Evolutionary conservation across 768 basidiomycete genomes (phyloP).

Genomic region (Kwoniella shandongensis): DNA sequence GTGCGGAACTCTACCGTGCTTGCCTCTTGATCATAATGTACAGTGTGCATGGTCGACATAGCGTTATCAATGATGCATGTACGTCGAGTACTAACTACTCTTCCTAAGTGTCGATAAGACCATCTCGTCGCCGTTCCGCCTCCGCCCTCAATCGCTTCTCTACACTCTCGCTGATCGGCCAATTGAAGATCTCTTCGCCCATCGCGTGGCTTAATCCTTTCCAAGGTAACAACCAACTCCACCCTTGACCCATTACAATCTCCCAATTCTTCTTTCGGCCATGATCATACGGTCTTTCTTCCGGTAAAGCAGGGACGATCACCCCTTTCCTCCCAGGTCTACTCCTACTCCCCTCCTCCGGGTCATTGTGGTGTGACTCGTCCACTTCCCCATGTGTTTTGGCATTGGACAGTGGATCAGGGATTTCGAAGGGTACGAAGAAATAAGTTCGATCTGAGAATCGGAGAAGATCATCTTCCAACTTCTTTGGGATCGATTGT

Average conservation of each 20-base stretch:
- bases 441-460: constrained; percentile 25
- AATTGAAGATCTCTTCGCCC: constrained; percentile 28
- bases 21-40: too few relatives aligned
- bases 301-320: constrained; percentile 17
- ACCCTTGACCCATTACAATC: constrained; percentile 34
- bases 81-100: too few relatives aligned
- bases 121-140: constrained; percentile 3
- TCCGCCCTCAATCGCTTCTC: constrained; percentile 12
- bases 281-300: constrained; percentile 38
- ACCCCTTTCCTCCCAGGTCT: constrained; percentile 19
- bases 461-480: constrained; percentile 12
- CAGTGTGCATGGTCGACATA: too few relatives aligned
- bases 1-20: too few relatives aligned
- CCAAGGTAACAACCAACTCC: constrained; percentile 39
- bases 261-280: constrained; percentile 33
- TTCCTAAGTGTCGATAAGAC: neutral
- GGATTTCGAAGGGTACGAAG: constrained; percentile 22
- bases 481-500: constrained; percentile 15
- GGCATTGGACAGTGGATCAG: neutral
- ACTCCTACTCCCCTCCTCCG: neutral
- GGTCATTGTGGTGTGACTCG: too few relatives aligned
- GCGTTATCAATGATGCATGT: too few relatives aligned
- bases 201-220: constrained; percentile 23
- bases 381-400: neutral
- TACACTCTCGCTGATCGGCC: constrained; percentile 30